Evolutionary conservation across 1,284 basidiomycete genomes (phyloP), one percentile per base, ranked within the genome.

Genomic region (Cystobasidium pallidum): DNA sequence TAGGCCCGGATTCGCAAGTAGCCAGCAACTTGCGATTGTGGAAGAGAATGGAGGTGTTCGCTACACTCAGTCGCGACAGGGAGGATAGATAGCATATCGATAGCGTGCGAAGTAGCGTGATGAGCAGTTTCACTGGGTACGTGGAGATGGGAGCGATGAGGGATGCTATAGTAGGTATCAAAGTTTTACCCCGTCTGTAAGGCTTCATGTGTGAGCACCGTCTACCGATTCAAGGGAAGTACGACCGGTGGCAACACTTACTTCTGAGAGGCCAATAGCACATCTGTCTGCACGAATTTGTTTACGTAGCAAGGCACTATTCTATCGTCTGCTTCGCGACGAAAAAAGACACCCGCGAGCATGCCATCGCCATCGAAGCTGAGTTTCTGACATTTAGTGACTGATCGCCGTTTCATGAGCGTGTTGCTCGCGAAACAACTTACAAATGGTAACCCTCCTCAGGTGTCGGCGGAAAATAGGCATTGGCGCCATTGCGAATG

Each of bases 401-500:
- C 15, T 41, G 17, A 17, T 47, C 34, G 2, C 26, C 41, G 32
- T 10, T 7, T 36, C n/a, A n/a, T n/a, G n/a, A n/a, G 15, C 4
- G 17, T 52, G 19, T 6, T 17, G 10, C 45, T 10, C 34, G 26
- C 45, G 47, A 51, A 47, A 34, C 1, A 26, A 52, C 41, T 13
- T 2, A 79, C 75, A 78, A 80, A 74, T 75, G 43, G 36, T 47
- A 52, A 36, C 45, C 28, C 32, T 39, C 7, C 15, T 59, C 66
- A 74, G 70, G 78, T 70, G 76, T 81, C 64, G 78, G 81, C 77
- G 81, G 80, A 75, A 79, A 43, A 34, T 72, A 61, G 0, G 73
- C 78, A 70, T 84, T 84, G n/a, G 82, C 82, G 13, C 83, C 84
- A 73, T 85, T 84, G 52, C 84, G 77, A 34, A 84, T 80, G 73